Evolutionary conservation across 768 basidiomycete species (phyloP), one percentile per base, ranked within the genome.

Genomic region (Ephemerocybe angulata): DNA sequence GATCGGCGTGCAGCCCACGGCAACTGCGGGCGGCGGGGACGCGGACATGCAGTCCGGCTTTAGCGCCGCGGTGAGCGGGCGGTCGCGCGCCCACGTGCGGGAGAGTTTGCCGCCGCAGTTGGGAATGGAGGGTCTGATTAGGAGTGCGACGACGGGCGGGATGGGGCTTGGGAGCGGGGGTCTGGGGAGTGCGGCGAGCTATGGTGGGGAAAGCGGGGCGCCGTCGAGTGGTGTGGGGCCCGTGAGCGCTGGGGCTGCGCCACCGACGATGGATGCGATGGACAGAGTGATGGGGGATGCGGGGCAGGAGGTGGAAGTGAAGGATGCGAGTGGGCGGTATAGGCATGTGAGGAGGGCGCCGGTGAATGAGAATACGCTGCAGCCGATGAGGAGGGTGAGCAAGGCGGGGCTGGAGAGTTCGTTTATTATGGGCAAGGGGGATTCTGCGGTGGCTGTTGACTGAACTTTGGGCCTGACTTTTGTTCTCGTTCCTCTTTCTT

Each of bases 401-500:
- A 97, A 97, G 72, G 93, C 94, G 4, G 94, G 94, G 29, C 70
- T 97, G 59, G 94, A 97, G 75, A 92, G 85, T 64, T n/a, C n/a
- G n/a, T n/a, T n/a, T n/a, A n/a, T n/a, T n/a, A n/a, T n/a, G n/a
- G n/a, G n/a, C n/a, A n/a, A n/a, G n/a, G n/a, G n/a, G n/a, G n/a
- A n/a, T n/a, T n/a, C n/a, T n/a, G n/a, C n/a, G n/a, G n/a, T n/a
- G n/a, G n/a, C n/a, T n/a, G n/a, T n/a, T n/a, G n/a, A n/a, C n/a
- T n/a, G n/a, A n/a, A n/a, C n/a, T n/a, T n/a, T n/a, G n/a, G n/a
- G n/a, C n/a, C n/a, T n/a, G n/a, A n/a, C n/a, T n/a, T n/a, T n/a
- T n/a, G n/a, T n/a, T n/a, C n/a, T n/a, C n/a, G n/a, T n/a, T n/a
- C n/a, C n/a, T n/a, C n/a, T n/a, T n/a, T n/a, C n/a, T n/a, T n/a